Percentiles rank a stretch among this genome's conserved stretches.
Conservation (phyloP, 257 asterid species). For the Capsicum pubescens region DNA sequence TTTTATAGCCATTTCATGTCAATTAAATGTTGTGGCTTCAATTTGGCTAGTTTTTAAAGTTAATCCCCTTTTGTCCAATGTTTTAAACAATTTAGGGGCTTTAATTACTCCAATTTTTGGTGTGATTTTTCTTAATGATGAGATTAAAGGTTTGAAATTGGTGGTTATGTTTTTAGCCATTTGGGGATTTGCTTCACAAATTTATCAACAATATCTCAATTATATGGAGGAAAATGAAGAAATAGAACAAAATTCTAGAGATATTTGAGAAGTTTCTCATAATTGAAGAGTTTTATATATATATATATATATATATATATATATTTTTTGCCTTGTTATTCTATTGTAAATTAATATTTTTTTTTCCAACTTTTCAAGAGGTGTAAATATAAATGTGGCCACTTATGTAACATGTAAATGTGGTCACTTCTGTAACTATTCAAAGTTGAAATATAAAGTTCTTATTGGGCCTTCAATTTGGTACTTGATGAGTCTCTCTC, state of each 20-base stretch:
- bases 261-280: background rate
- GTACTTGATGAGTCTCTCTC: too few species aligned
- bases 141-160: constrained; percentile 59
- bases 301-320: too few species aligned
- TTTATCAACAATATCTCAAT: constrained; percentile 38
- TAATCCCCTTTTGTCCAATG: constrained; percentile 68
- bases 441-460: constrained; percentile 1
- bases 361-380: background rate
- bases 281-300: too few species aligned
- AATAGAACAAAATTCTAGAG: background rate
- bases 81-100: constrained; percentile 61
- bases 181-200: constrained; percentile 77
- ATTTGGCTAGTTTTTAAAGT: constrained; percentile 60
- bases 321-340: background rate
- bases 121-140: constrained; percentile 55
- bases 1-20: constrained; percentile 69
- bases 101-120: constrained; percentile 69
- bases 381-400: background rate
- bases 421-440: background rate
- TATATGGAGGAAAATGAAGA: background rate
- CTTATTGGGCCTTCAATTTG: background rate
- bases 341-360: background rate
- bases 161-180: constrained; percentile 62
- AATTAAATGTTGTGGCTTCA: constrained; percentile 50
- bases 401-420: background rate